These are phyloP conservation scores for Sclerotinia glacialis DNA, from an alignment of 2,329 filamentous ascomycete genomes.

Conservation along the genomic window DNA sequence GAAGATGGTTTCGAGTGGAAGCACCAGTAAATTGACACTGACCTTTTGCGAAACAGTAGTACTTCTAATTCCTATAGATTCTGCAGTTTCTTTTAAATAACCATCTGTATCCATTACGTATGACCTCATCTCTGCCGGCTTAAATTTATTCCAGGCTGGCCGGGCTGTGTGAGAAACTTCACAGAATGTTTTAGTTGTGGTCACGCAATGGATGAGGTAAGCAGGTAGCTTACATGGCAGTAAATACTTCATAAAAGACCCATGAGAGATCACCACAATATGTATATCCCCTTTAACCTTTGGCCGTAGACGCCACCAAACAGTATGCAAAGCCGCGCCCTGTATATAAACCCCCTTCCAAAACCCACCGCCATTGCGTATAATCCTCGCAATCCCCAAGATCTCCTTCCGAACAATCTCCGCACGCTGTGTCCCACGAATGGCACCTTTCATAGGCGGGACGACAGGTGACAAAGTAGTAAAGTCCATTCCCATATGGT, in stretches of 20 bases:
- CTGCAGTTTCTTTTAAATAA: not conserved
- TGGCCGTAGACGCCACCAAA: no score
- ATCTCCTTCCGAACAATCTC: not conserved
- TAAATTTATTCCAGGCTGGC: not conserved
- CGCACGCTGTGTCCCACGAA: not conserved
- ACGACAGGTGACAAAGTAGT: not conserved
- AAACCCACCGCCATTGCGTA: not conserved
- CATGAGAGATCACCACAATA: slow-evolving; percentile 11
- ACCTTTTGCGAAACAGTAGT: slow-evolving; percentile 1
- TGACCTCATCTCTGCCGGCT: not conserved
- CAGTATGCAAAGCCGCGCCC: not conserved
- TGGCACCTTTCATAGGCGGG: not conserved
- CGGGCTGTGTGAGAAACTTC: not conserved
- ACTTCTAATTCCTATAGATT: not conserved
- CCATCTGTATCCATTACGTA: not conserved
- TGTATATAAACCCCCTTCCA: slow-evolving; percentile 13
- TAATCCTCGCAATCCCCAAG: not conserved
- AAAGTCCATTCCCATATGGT: not conserved
- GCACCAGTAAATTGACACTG: not conserved
- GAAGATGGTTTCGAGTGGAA: not conserved
- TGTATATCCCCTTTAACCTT: not conserved
- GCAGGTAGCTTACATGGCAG: not conserved
- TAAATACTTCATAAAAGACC: slow-evolving; percentile 9
- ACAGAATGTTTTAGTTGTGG: not conserved
- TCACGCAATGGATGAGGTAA: not conserved